Conservation (phyloP, 768 basidiomycete genomes). For the Mycena olivaceomarginata region DNA sequence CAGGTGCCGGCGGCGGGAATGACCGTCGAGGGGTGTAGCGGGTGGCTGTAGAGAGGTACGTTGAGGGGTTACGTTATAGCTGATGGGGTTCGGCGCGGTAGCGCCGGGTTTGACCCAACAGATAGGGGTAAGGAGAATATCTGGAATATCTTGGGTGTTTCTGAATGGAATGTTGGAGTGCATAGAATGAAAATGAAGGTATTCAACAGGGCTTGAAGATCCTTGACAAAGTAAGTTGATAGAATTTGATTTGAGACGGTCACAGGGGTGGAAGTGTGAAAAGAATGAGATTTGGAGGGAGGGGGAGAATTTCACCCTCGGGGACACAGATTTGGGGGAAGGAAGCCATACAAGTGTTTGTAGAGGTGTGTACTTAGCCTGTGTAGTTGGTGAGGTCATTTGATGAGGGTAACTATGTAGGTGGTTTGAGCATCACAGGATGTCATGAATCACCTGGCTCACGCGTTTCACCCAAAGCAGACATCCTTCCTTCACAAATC, state of each 20-base stretch:
- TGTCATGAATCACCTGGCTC: no score
- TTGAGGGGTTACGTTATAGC: background rate
- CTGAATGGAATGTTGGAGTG: background rate
- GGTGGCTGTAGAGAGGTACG: background rate
- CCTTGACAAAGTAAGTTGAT: background rate
- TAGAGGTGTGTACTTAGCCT: background rate
- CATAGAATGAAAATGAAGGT: background rate
- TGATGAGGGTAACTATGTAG: background rate
- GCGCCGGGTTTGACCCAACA: no score
- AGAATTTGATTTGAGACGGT: background rate
- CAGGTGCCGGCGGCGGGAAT: no score
- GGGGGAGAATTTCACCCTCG: background rate
- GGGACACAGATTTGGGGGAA: background rate
- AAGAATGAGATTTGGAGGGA: background rate
- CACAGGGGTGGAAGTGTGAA: background rate
- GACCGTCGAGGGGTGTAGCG: background rate
- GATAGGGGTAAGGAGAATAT: no score
- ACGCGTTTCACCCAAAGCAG: no score
- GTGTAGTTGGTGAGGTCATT: background rate
- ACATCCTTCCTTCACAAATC: no score
- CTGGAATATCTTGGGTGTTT: background rate
- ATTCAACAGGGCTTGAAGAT: background rate
- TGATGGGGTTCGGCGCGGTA: no score
- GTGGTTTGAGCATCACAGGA: no score
- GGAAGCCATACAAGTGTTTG: background rate